A percentile compares a stretch with the other conserved stretches of the same genome.
phyloP scores from a whole-genome alignment of 106 monocot species.

The Dioscorea dumetorum region DNA sequence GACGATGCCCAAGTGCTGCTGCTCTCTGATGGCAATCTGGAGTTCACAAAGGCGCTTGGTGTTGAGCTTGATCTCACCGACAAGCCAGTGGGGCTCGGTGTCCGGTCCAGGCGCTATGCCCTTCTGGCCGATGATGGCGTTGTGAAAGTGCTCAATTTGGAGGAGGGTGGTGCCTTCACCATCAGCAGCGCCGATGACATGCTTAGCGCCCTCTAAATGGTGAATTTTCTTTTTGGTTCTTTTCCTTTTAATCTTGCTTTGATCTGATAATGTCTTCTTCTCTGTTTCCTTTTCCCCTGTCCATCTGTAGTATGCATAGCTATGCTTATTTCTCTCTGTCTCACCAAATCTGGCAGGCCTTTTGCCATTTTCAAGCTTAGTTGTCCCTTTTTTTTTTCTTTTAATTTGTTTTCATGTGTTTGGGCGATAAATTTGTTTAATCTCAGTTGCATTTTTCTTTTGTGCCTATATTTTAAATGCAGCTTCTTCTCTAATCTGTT shows the following conservation, averaged over 20 bases:
- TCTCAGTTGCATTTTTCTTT: no score
- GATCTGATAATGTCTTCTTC: no score
- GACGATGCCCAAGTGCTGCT: conserved; percentile 12
- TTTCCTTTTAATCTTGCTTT: no score
- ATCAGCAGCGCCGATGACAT: conserved; percentile 20
- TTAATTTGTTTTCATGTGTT: no score
- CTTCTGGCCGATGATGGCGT: conserved; percentile 21
- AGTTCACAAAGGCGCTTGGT: conserved; percentile 13
- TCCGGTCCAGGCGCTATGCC: conserved; percentile 28
- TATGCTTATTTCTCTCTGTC: neutral
- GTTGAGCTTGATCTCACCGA: conserved; percentile 46
- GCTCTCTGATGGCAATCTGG: conserved; percentile 19
- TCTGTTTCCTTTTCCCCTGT: no score
- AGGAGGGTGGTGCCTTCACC: conserved; percentile 24
- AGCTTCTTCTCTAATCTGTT: no score
- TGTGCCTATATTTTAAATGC: no score
- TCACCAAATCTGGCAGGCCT: neutral
- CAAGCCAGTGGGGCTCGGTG: conserved; percentile 58
- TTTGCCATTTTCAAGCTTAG: neutral
- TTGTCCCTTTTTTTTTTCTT: no score
- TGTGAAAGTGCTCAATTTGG: conserved; percentile 19
- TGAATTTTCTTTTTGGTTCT: neutral
- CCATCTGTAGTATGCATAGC: neutral
- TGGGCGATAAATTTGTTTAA: no score
- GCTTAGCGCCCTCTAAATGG: conserved; percentile 13